A percentile compares a stretch with the other conserved stretches of the same genome.
Evolutionary conservation across 2,329 filamentous ascomycete species (phyloP).

Genomic region (Penicillium aurantiogriseum): DNA sequence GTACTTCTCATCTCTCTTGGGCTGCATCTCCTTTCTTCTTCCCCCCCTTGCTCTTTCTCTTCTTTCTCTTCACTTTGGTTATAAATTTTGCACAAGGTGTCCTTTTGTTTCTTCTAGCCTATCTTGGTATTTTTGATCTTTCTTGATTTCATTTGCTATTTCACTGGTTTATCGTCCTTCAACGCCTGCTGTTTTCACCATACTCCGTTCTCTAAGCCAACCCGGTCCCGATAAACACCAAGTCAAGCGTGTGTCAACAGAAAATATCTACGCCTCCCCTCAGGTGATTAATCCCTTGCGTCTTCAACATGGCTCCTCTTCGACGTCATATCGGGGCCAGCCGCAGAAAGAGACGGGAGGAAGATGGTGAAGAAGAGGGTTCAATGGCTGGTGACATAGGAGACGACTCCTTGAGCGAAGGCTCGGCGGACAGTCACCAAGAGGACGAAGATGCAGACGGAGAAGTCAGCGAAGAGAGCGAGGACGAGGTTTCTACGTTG

Average conservation of each 20-base stretch:
- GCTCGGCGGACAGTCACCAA: slow-evolving; percentile 55
- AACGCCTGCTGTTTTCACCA: slow-evolving; percentile 20
- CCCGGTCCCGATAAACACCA: slow-evolving; percentile 6
- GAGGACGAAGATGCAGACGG: slow-evolving; percentile 60
- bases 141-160: slow-evolving; percentile 1
- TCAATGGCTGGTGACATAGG: slow-evolving; percentile 52
- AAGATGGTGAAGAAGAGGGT: slow-evolving; percentile 51
- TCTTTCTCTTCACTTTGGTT: slow-evolving; percentile 10
- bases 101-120: slow-evolving; percentile 1
- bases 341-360: slow-evolving; percentile 46
- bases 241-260: slow-evolving; percentile 6
- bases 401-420: slow-evolving; percentile 64
- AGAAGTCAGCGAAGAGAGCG: slow-evolving; percentile 59
- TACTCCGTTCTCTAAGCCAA: slow-evolving; percentile 14
- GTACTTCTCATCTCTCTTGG: slow-evolving; percentile 19
- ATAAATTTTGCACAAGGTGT: slow-evolving; percentile 7
- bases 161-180: slow-evolving; percentile 18
- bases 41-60: slow-evolving; percentile 16
- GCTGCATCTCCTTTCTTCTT: slow-evolving; percentile 19
- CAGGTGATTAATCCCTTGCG: not conserved
- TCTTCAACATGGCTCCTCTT: slow-evolving; percentile 42
- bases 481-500: slow-evolving; percentile 44
- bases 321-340: slow-evolving; percentile 47
- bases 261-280: not conserved
- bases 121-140: slow-evolving; percentile 13